Evolutionary conservation across 106 monocot species (phyloP).

Genomic region (Allium cepa): DNA sequence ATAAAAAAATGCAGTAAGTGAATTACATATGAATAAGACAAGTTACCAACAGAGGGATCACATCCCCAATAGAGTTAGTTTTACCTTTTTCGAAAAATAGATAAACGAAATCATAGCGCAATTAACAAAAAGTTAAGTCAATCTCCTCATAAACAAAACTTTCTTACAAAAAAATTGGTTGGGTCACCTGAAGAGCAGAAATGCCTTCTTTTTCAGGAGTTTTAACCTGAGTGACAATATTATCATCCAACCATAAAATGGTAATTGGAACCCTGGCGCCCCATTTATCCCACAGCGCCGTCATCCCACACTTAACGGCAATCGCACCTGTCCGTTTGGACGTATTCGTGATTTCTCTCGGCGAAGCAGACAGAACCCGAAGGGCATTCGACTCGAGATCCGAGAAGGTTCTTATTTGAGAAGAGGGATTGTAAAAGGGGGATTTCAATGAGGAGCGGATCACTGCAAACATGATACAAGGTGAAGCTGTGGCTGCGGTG

Average conservation of each 20-base stretch:
- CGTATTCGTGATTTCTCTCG: conserved; percentile 32
- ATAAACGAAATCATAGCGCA: too few species aligned
- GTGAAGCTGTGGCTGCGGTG: too few species aligned
- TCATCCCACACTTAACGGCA: conserved; percentile 96
- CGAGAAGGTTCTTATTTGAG: conserved; percentile 24
- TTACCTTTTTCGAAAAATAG: too few species aligned
- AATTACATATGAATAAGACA: too few species aligned
- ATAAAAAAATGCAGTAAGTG: too few species aligned
- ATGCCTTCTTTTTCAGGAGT: conserved; percentile 83
- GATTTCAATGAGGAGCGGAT: conserved; percentile 9
- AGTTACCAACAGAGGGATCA: too few species aligned
- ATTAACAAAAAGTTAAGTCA: too few species aligned
- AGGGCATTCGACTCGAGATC: not conserved
- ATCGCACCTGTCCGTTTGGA: conserved; percentile 84
- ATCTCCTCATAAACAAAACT: too few species aligned
- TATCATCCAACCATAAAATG: conserved; percentile 90
- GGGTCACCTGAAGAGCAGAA: conserved; percentile 61
- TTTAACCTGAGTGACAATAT: conserved; percentile 88
- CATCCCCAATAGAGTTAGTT: too few species aligned
- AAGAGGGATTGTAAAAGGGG: not conserved
- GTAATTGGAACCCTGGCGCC: conserved; percentile 83
- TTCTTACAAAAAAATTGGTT: too few species aligned
- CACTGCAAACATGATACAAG: too few species aligned
- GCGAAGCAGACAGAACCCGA: conserved; percentile 25
- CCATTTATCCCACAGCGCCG: conserved; percentile 98